Evolutionary conservation across 2,329 filamentous ascomycete species (phyloP), one percentile per base, ranked within the genome.

Genomic region (Chaetomium strumarium): DNA sequence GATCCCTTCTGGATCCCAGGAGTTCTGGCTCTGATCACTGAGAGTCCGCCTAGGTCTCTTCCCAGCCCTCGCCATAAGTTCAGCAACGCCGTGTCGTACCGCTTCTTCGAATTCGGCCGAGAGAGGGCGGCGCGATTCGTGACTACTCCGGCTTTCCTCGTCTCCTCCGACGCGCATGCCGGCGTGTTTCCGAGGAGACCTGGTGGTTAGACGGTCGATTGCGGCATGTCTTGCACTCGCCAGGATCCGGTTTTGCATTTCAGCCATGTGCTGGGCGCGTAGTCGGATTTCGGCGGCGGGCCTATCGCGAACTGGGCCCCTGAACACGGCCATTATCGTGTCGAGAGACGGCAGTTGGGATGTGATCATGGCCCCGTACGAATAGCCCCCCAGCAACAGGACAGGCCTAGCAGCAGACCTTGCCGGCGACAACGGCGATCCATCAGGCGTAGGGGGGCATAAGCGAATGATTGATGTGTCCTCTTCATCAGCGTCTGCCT

Each of bases 331-430:
- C 20, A 89, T 68, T 29, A 95, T 80, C 0, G 74, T 68, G 11
- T 73, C 66, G 34, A 85, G 69, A 0, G 82, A 74, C 0, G 90
- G 88, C 0, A 95, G 76, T 52, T 85, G 82, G 0, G 80, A 83
- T 2, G 89, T 83, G 37, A 97, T 80, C 64, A 96, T 79, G 5
- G 90, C 88, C 40, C 93, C 93, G 67, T 96, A 96, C 0, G 89
- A 96, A 67, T 95, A 96, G 7, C 91, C 92, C 1, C 79, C 85
- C 5, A 93, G 73, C 5, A 96, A 62, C 2, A 84, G 64, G 44
- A 74, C 51, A 2, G 68, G 70, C 1, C 58, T 14, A 19, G 39
- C 3, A 37, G 41, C 4, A 40, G 48, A 41, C n/a, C 38, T 41
- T 11, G 24, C 20, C n/a, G 38, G 8, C 31, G 46, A 39, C 16